Evolutionary conservation across 345 rosid genomes (phyloP), one percentile per base, ranked within the genome.

Genomic region (Viola odorata): DNA sequence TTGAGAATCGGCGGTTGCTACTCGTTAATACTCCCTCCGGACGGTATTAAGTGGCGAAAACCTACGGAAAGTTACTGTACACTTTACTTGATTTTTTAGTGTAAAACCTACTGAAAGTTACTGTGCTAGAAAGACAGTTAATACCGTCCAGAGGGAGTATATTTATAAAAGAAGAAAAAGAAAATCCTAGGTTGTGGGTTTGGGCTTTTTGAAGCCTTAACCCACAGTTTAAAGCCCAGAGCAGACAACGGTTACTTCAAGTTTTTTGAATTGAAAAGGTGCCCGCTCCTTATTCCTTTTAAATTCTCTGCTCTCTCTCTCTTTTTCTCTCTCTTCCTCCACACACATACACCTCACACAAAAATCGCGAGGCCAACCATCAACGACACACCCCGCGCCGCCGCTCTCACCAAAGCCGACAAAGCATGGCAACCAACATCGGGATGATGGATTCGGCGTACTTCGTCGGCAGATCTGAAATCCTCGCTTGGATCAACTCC

Each of bases 401-500:
- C 41, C 65, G 45, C 68, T 66, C 65, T 62, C 37, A 41, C 36
- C 6, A n/a, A 6, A 56, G 15, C 12, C 38, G n/a, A 50, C 23
- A 58, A 53, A 62, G 66, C 67, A 82, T 83, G 96, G 94, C 88
- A 37, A 77, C 91, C 64, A 85, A 83, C 57, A 91, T 91, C 70
- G 98, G 98, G 40, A 86, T 84, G 94, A 88, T 95, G 99, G 99
- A 88, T 51, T 47, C 73, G 0, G 98, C 96, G 7, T 95, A 91
- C 53, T 91, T 95, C 76, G 99, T 95, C 3, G 96, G 96, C 2
- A 81, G 99, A 91, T 84, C 96, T 37, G 96, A 91, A 84, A 91
- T 95, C 70, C 96, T 95, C 60, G 66, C 96, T 0, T 95, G 96
- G 99, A 86, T 95, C 71, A 95, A 88, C 80, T 79, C 91, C 53